Evolutionary conservation across 306 rosid genomes (phyloP), one percentile per base, ranked within the genome.

Genomic region (Luffa aegyptiaca): DNA sequence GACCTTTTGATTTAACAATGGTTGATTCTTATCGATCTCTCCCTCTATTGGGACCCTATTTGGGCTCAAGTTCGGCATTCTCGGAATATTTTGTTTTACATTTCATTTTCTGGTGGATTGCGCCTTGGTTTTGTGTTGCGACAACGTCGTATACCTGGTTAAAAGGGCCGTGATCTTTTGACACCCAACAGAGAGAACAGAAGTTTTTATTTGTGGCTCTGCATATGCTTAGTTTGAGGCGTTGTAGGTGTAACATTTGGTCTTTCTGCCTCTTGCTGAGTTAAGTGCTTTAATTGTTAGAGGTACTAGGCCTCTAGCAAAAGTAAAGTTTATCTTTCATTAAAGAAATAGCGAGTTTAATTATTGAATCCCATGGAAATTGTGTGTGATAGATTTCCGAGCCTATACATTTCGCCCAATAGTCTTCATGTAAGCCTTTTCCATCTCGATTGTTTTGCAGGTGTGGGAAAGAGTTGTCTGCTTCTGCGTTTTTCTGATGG

Each of bases 401-500:
- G 61, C 41, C 78, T 36, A 17, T 33, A 48, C 31, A 8, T 53
- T 65, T 52, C 44, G 61, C 82, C 18, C 46, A 52, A 39, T 80
- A 78, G 31, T 58, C 62, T 65, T 10, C 58, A 78, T 53, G 10
- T 35, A 52, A 52, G 48, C 63, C 4, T 48, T 52, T 35, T 52
- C 33, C 64, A 2, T 52, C 18, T 75, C 33, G 14, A 52, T 75
- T 74, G 31, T 49, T 51, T 74, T 86, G 82, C 85, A 92, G 97
- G 95, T 84, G 95, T 92, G 82, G 92, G 97, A 77, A 90, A 92
- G 91, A 90, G 95, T 88, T 92, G 93, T 77, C 85, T 90, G 87
- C 93, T 90, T 83, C 87, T 90, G 85, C 97, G 94, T 10, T 89
- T 92, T 84, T 92, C 94, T 75, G 95, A 92, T 85, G 97, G 95